phyloP scores from a whole-genome alignment of 768 basidiomycete species.

The Boletus coccyginus region DNA sequence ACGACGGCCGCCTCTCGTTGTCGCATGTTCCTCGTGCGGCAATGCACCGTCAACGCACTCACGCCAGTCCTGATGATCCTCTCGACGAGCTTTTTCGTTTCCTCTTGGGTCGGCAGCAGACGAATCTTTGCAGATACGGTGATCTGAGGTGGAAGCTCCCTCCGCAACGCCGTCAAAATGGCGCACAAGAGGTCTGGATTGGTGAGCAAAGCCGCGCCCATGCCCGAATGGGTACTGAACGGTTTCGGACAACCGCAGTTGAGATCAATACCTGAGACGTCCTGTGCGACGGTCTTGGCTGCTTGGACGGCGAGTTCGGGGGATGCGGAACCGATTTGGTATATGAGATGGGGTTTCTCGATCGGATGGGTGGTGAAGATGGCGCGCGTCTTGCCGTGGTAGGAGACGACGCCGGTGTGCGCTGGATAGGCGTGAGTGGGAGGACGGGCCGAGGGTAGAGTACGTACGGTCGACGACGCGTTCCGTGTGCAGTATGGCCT shows the following conservation, averaged over 20 bases:
- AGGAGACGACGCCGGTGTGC: constrained; percentile 82
- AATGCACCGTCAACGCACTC: constrained; percentile 89
- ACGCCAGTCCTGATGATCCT: constrained; percentile 87
- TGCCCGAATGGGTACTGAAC: constrained; percentile 90
- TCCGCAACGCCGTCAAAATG: constrained; percentile 78
- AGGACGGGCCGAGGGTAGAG: neutral
- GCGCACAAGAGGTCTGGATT: constrained; percentile 89
- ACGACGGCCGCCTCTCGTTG: constrained; percentile 76
- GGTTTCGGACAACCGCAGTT: constrained; percentile 98
- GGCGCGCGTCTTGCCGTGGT: constrained; percentile 76
- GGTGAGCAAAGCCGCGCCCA: constrained; percentile 94
- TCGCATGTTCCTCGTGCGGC: constrained; percentile 91
- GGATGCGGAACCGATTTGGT: constrained; percentile 90
- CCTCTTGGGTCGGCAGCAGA: constrained; percentile 79
- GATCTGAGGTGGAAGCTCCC: constrained; percentile 69
- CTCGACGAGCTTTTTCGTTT: constrained; percentile 87
- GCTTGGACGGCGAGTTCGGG: constrained; percentile 92
- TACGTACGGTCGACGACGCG: constrained; percentile 83
- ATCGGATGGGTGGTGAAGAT: constrained; percentile 93
- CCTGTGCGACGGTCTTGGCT: constrained; percentile 79
- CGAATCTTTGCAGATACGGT: constrained; percentile 95
- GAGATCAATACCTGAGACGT: constrained; percentile 92
- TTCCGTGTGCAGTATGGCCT: constrained; percentile 84
- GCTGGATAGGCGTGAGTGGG: constrained; percentile 44
- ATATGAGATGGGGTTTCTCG: constrained; percentile 92